Conservation (phyloP, 441 rosid species). For the Breynia disticha region DNA sequence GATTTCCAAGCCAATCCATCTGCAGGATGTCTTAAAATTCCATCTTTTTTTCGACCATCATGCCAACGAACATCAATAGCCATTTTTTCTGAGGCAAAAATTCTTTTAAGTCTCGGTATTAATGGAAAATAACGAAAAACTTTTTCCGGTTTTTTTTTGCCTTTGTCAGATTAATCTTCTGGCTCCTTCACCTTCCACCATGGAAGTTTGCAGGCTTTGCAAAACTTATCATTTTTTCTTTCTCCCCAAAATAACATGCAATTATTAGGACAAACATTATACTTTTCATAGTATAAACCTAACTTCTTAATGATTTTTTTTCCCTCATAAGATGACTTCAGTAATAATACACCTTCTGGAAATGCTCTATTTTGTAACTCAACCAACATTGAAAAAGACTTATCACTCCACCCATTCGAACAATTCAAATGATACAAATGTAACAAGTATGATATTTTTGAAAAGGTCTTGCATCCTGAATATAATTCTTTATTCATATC, state of each 20-base stretch:
- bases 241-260: conserved; percentile 3
- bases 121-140: background rate
- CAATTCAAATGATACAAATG: conserved; percentile 6
- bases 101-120: background rate
- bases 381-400: conserved; percentile 6
- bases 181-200: background rate
- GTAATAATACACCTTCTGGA: background rate
- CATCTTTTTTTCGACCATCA: background rate
- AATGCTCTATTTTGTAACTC: conserved; percentile 5
- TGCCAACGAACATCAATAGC: background rate
- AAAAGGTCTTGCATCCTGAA: background rate
- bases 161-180: background rate
- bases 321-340: conserved; percentile 1
- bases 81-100: background rate
- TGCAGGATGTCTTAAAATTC: background rate
- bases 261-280: conserved; percentile 7
- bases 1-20: background rate
- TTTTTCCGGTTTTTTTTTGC: background rate
- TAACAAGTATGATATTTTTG: conserved; percentile 5
- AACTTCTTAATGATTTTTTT: conserved; percentile 3
- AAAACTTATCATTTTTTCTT: background rate
- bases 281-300: conserved; percentile 5
- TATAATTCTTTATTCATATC: background rate
- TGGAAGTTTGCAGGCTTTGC: background rate
- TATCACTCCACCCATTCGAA: background rate